Conservation (phyloP, 495 filamentous ascomycete species). For the Tuber microsphaerosporum region DNA sequence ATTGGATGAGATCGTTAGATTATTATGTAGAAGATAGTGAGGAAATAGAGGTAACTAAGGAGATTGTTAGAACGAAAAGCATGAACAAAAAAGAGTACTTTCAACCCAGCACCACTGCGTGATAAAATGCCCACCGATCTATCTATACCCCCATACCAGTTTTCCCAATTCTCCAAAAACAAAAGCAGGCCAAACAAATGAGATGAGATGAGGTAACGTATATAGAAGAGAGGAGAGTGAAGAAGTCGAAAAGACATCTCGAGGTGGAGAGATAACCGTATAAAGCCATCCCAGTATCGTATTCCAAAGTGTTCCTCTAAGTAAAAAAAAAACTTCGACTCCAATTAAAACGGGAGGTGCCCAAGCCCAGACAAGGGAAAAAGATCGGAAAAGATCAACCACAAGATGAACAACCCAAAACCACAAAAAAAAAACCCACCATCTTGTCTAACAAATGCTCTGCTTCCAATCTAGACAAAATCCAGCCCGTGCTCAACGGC, state of each 20-base stretch:
- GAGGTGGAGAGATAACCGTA: neutral
- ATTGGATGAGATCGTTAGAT: neutral
- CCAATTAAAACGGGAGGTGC: constrained; percentile 1
- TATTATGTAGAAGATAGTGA: neutral
- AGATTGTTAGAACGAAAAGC: neutral
- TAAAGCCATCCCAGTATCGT: neutral
- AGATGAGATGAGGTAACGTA: neutral
- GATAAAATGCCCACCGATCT: neutral
- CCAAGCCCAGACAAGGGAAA: neutral
- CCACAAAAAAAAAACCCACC: neutral
- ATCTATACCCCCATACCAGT: neutral
- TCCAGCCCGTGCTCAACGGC: neutral
- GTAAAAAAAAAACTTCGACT: neutral
- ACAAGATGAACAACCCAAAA: neutral
- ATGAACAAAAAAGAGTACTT: neutral
- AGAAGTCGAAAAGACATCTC: neutral
- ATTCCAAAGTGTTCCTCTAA: neutral
- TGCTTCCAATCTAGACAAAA: neutral
- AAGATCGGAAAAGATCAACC: neutral
- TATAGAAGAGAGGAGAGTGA: neutral
- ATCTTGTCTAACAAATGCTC: neutral
- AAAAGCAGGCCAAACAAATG: constrained; percentile 5
- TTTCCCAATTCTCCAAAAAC: neutral
- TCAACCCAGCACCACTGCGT: constrained; percentile 2
- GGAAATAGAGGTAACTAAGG: neutral